Base-by-base conservation (phyloP, 2,329 filamentous ascomycete genomes). In the Alternaria sp. region DNA sequence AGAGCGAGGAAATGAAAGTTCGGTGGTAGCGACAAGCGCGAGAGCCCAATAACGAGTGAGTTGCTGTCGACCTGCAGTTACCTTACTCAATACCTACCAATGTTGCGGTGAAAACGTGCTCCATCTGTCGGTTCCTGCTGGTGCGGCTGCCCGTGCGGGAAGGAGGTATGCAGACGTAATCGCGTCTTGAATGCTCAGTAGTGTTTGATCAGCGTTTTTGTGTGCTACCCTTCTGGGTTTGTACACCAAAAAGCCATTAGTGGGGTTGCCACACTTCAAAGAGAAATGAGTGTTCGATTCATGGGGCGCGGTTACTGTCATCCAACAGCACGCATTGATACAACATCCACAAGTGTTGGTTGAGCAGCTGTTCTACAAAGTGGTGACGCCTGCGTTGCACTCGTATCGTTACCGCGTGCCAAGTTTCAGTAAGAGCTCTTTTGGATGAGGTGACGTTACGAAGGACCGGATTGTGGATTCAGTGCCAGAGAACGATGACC, bases 351-450 rank as follows among this genome's bases (percentile, higher is more conserved):
- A 46, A 57, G 25, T 36, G 36, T 40, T 40, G 36, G 36, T 40
- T 40, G n/a, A 17, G 36, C n/a, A 40, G 36, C 36, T 40, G 36
- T 40, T 40, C 36, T 40, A 40, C 36, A 11, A 40, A 40, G 36
- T 40, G 55, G 57, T 49, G 46, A 55, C 61, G 54, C 61, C 58
- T 44, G 57, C 32, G 63, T 68, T 25, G 50, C 46, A 67, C 66
- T 62, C 46, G 25, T 28, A 57, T 55, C 46, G 57, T 19, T 59
- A 21, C 19, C 30, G 43, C 25, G 23, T 32, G 36, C 32, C 56
- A 53, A 61, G 57, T 8, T 40, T 49, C n/a, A 50, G 25, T 4
- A 36, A 46, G n/a, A 17, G 15, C 23, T 51, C 23, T 47, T 25
- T 46, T 40, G n/a, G 56, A 26, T 25, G 45, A 55, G 44, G 19